Conservation (phyloP, 2,329 filamentous ascomycete genomes). For the Xylaria sp. region DNA sequence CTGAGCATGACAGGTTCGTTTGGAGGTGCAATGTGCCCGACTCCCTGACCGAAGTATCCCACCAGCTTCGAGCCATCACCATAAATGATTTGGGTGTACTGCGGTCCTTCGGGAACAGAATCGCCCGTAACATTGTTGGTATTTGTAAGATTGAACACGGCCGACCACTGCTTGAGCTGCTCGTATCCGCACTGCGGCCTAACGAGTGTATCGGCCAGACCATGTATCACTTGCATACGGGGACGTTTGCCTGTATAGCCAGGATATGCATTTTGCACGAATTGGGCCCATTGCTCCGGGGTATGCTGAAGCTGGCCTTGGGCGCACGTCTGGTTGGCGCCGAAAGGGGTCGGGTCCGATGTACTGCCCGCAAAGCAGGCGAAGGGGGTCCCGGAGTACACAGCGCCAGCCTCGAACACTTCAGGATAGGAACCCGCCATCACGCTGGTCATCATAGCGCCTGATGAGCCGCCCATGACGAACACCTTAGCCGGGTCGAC, state of each 20-base stretch:
- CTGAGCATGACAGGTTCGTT: slow-evolving; percentile 34
- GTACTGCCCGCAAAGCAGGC: slow-evolving; percentile 36
- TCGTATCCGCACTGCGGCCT: slow-evolving; percentile 43
- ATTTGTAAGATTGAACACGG: slow-evolving; percentile 26
- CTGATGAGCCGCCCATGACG: slow-evolving; percentile 35
- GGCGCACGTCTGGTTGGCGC: slow-evolving; percentile 39
- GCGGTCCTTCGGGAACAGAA: slow-evolving; percentile 27
- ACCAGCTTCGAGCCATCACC: slow-evolving; percentile 34
- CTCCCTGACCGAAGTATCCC: slow-evolving; percentile 33
- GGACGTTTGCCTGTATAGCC: slow-evolving; percentile 51
- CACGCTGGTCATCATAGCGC: slow-evolving; percentile 42
- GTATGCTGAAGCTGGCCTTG: slow-evolving; percentile 36
- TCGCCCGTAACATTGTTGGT: slow-evolving; percentile 32
- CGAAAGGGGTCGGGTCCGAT: slow-evolving; percentile 32
- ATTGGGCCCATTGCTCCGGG: slow-evolving; percentile 47
- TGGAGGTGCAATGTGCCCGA: slow-evolving; percentile 34
- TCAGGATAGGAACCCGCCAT: slow-evolving; percentile 39
- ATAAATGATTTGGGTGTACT: slow-evolving; percentile 36
- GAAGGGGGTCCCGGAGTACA: slow-evolving; percentile 21
- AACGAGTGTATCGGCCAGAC: slow-evolving; percentile 50
- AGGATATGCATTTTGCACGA: slow-evolving; percentile 51
- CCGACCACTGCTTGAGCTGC: slow-evolving; percentile 44
- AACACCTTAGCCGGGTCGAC: slow-evolving; percentile 18
- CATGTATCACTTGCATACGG: slow-evolving; percentile 52
- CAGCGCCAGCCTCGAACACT: slow-evolving; percentile 38